Conservation (phyloP, 1,284 basidiomycete genomes). For the Ustilago xerochloae region DNA sequence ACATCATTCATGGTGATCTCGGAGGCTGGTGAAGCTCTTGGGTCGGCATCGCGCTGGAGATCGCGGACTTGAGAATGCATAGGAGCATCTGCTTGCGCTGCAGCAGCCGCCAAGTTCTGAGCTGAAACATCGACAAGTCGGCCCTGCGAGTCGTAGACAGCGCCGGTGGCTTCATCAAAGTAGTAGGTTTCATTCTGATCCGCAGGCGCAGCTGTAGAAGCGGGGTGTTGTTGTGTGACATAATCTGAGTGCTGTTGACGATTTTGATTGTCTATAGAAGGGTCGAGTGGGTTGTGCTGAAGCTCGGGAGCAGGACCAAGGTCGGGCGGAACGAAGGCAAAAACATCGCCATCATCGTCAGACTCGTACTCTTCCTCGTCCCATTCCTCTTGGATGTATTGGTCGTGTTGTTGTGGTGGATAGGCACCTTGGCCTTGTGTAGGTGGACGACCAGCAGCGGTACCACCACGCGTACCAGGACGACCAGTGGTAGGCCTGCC, state of each 20-base stretch:
- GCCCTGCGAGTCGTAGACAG: constrained; percentile 60
- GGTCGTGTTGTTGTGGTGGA: constrained; percentile 5
- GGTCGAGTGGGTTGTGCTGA: constrained; percentile 45
- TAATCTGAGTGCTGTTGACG: constrained; percentile 16
- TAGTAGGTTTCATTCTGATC: constrained; percentile 56
- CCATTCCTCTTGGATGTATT: constrained; percentile 45
- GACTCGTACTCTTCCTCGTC: constrained; percentile 61
- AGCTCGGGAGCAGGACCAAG: constrained; percentile 49
- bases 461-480: constrained; percentile 39
- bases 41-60: constrained; percentile 3
- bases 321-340: constrained; percentile 63
- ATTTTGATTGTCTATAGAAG: constrained; percentile 49
- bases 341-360: constrained; percentile 64
- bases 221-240: constrained; percentile 6
- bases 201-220: constrained; percentile 1
- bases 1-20: constrained; percentile 27
- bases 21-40: constrained; percentile 11
- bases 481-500: constrained; percentile 42
- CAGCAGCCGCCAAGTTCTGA: constrained; percentile 10
- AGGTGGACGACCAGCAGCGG: constrained; percentile 23
- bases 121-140: constrained; percentile 54
- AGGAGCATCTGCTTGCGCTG: not conserved
- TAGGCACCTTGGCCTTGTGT: constrained; percentile 34
- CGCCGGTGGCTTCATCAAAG: constrained; percentile 61
- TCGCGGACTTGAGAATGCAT: constrained; percentile 7